Conservation (phyloP, 1,139 yeast genomes). For the Taphrina wiesneri region DNA sequence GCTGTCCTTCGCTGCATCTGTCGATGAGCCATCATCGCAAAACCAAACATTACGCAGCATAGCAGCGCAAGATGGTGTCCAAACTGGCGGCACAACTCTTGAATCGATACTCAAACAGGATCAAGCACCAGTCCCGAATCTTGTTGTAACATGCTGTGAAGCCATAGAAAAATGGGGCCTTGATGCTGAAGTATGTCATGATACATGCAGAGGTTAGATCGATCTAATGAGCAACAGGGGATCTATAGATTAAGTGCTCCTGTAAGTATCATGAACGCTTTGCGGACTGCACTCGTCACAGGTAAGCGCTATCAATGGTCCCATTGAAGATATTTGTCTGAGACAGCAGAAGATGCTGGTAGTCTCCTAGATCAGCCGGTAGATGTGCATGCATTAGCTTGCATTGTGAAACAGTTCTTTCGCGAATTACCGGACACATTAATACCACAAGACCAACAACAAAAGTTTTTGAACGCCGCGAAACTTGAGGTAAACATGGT, state of each 20-base stretch:
- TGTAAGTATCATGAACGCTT: constrained; percentile 67
- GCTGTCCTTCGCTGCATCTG: constrained; percentile 83
- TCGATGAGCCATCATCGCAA: neutral
- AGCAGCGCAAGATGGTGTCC: neutral
- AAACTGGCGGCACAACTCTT: constrained; percentile 41
- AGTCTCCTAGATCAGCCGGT: neutral
- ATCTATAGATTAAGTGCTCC: constrained; percentile 86
- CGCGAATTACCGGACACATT: constrained; percentile 81
- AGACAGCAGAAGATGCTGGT: neutral
- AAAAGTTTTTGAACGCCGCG: constrained; percentile 78
- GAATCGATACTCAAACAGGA: constrained; percentile 21
- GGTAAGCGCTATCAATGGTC: neutral
- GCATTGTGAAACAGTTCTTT: constrained; percentile 71
- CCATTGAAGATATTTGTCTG: neutral
- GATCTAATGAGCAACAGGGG: constrained; percentile 52
- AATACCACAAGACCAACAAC: constrained; percentile 65
- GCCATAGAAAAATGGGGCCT: constrained; percentile 82
- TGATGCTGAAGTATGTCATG: constrained; percentile 53
- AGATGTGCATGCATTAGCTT: constrained; percentile 59
- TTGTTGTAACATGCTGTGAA: constrained; percentile 62
- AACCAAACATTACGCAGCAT: neutral
- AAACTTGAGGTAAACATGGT: constrained; percentile 51
- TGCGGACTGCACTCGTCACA: constrained; percentile 68
- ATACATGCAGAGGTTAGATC: neutral
- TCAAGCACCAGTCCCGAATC: constrained; percentile 16